phyloP scores from a whole-genome alignment of 768 basidiomycete species.

The Mycena rebaudengoi region DNA sequence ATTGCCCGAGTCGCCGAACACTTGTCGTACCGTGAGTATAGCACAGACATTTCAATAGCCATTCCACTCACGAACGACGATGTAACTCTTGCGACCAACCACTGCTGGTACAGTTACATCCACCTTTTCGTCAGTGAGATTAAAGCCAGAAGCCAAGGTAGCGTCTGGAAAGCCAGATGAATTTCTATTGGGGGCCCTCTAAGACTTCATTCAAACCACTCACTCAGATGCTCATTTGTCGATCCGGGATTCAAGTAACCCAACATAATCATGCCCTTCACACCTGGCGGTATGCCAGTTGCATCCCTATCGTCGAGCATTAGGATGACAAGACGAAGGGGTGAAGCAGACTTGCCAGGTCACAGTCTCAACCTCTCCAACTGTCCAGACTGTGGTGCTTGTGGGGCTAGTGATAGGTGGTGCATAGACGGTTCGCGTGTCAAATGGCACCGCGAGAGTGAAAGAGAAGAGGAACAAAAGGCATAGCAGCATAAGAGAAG shows the following conservation, averaged over 20 bases:
- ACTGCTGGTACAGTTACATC: constrained; percentile 63
- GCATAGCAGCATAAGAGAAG: constrained; percentile 31
- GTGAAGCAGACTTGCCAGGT: constrained; percentile 57
- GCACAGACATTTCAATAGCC: no score
- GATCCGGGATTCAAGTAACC: constrained; percentile 52
- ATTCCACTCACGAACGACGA: no score
- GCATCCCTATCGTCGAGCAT: neutral
- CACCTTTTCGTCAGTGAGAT: constrained; percentile 58
- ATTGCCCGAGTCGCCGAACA: constrained; percentile 47
- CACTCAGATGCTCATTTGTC: constrained; percentile 60
- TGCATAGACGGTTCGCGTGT: constrained; percentile 53
- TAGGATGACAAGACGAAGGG: no score
- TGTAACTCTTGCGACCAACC: constrained; percentile 54
- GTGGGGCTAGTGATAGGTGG: constrained; percentile 61
- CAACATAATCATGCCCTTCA: constrained; percentile 58
- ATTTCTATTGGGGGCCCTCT: neutral
- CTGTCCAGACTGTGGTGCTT: constrained; percentile 56
- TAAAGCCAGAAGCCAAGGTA: constrained; percentile 66
- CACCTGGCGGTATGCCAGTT: constrained; percentile 41
- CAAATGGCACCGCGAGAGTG: constrained; percentile 48
- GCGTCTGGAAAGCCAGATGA: constrained; percentile 18
- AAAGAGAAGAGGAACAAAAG: constrained; percentile 39
- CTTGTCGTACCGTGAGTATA: no score
- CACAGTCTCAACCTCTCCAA: constrained; percentile 56
- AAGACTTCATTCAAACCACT: constrained; percentile 42